These are phyloP conservation scores for Globisporangium takayamanum DNA, from an alignment of 352 stramenopile genomes.

Conservation along the genomic window DNA sequence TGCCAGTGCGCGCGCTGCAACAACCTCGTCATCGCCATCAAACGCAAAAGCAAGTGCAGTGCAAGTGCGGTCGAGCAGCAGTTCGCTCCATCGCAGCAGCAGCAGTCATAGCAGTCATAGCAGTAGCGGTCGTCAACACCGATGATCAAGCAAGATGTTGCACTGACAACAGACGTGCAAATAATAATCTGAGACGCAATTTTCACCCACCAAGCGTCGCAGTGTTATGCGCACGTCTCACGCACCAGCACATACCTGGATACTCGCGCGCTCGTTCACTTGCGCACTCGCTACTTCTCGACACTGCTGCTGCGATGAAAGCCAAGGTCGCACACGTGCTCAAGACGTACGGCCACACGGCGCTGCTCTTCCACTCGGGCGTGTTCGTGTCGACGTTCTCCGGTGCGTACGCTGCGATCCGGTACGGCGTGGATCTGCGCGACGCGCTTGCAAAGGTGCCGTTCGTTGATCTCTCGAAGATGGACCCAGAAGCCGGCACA, in stretches of 20 bases:
- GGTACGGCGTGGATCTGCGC: slow-evolving; percentile 59
- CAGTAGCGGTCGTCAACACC: background rate
- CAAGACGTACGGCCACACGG: slow-evolving; percentile 93
- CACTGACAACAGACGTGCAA: background rate
- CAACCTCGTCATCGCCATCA: background rate
- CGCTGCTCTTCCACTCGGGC: slow-evolving; percentile 90
- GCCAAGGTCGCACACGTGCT: slow-evolving; percentile 68
- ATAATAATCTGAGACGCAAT: background rate
- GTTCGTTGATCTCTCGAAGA: slow-evolving; percentile 61
- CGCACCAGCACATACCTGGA: no score
- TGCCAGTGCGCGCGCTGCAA: slow-evolving; percentile 3
- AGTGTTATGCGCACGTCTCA: no score
- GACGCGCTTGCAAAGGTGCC: slow-evolving; percentile 46
- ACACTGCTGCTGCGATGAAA: slow-evolving; percentile 33
- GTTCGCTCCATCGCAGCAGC: background rate
- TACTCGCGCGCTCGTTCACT: no score
- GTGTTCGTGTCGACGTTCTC: slow-evolving; percentile 94
- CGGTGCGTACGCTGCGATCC: slow-evolving; percentile 66
- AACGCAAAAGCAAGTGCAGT: background rate
- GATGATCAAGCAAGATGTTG: slow-evolving; percentile 2
- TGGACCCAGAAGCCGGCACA: slow-evolving; percentile 63
- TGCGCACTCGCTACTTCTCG: background rate
- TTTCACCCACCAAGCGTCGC: no score
- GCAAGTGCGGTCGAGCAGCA: background rate
- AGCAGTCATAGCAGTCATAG: background rate